Conservation (phyloP, 1,284 basidiomycete species). For the Cryptococcus floricola region DNA sequence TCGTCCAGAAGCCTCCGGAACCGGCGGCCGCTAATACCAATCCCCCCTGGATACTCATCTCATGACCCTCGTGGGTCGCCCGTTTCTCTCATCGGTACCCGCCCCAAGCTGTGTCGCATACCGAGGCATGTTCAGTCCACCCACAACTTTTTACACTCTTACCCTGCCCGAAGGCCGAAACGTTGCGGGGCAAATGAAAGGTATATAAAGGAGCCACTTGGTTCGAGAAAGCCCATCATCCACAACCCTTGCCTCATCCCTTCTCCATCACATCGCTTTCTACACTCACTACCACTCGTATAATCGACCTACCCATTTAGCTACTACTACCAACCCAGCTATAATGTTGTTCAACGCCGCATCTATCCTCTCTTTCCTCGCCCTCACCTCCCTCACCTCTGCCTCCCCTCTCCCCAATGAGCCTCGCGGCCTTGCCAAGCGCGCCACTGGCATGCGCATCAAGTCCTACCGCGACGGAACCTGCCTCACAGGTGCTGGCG, state of each 20-base stretch:
- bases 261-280: background rate
- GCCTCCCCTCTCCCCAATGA: background rate
- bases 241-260: background rate
- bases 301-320: background rate
- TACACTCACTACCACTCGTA: background rate
- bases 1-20: too few species aligned
- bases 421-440: background rate
- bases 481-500: conserved; percentile 7
- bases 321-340: background rate
- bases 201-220: too few species aligned
- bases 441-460: conserved; percentile 10
- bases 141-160: too few species aligned
- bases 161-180: too few species aligned
- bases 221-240: too few species aligned
- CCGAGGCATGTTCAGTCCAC: too few species aligned
- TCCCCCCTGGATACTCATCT: too few species aligned
- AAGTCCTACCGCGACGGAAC: conserved; percentile 11
- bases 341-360: background rate
- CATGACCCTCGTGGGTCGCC: too few species aligned
- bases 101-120: too few species aligned
- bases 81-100: too few species aligned
- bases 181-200: too few species aligned
- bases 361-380: background rate
- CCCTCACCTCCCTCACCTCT: background rate
- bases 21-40: too few species aligned